Evolutionary conservation across 2,329 filamentous ascomycete genomes (phyloP).

Genomic region (Phaeosphaeria sp.): DNA sequence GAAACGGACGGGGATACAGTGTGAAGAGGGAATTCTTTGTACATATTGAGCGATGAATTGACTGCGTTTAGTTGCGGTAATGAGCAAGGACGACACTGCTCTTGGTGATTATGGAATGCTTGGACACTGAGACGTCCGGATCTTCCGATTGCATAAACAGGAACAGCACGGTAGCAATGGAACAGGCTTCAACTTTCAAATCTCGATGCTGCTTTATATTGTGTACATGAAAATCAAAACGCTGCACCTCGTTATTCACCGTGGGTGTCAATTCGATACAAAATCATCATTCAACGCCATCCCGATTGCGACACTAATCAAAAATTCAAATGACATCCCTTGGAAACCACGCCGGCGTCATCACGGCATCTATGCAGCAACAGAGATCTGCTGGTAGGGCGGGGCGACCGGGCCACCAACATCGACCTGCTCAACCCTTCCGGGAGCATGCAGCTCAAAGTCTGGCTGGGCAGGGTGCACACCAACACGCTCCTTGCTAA

Average conservation of each 20-base stretch:
- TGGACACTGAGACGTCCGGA: too few relatives aligned
- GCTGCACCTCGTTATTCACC: neutral
- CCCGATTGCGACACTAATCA: neutral
- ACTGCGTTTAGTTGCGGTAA: too few relatives aligned
- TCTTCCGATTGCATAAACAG: neutral
- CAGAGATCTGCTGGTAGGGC: conserved; percentile 42
- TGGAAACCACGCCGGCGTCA: neutral
- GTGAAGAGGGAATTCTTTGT: too few relatives aligned
- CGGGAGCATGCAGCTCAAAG: conserved; percentile 38
- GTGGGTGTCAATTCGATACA: neutral
- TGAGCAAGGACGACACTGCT: too few relatives aligned
- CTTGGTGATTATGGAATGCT: too few relatives aligned
- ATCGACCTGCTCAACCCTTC: conserved; percentile 36
- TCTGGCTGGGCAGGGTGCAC: conserved; percentile 61
- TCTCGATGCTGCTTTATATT: neutral
- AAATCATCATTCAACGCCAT: neutral
- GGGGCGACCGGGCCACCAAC: conserved; percentile 38
- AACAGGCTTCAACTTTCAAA: neutral
- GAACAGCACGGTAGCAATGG: neutral
- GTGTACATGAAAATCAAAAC: neutral
- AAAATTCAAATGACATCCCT: neutral
- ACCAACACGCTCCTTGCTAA: conserved; percentile 93
- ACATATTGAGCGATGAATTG: too few relatives aligned
- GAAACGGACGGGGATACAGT: neutral
- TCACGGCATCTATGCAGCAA: conserved; percentile 28